Evolutionary conservation across 1,284 basidiomycete species (phyloP).

Genomic region (Melanopsichium pennsylvanicum): DNA sequence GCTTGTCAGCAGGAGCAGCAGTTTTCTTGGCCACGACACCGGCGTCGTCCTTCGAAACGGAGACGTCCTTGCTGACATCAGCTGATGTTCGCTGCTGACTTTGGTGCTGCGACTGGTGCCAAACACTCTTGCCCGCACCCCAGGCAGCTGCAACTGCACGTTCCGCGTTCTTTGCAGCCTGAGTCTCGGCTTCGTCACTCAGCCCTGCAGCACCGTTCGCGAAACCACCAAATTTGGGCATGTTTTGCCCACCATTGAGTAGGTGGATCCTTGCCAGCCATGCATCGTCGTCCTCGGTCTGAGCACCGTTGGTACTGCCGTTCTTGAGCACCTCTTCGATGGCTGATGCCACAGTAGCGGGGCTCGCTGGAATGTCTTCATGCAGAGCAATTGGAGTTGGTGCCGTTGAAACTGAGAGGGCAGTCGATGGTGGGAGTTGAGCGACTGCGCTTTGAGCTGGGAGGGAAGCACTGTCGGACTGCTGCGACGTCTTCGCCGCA

Average conservation of each 20-base stretch:
- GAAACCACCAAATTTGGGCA: constrained; percentile 41
- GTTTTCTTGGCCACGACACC: background rate
- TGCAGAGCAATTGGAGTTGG: constrained; percentile 1
- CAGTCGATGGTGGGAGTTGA: constrained; percentile 7
- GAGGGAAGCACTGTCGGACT: background rate
- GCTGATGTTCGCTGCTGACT: background rate
- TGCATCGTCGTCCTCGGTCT: constrained; percentile 48
- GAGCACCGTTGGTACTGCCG: constrained; percentile 18
- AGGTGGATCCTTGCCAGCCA: constrained; percentile 60
- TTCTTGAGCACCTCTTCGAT: constrained; percentile 41
- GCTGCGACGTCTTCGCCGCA: background rate
- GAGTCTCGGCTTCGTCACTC: constrained; percentile 23
- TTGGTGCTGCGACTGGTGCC: constrained; percentile 28
- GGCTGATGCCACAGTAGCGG: constrained; percentile 39
- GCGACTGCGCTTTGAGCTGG: constrained; percentile 3
- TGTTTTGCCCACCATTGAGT: constrained; percentile 58
- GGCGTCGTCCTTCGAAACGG: background rate
- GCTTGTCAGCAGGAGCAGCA: background rate
- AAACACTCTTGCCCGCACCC: constrained; percentile 46
- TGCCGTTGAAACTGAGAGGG: background rate
- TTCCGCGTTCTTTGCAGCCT: constrained; percentile 44
- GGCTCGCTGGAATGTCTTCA: constrained; percentile 33
- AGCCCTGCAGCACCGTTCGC: constrained; percentile 23
- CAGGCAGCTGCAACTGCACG: constrained; percentile 42
- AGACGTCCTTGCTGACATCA: background rate